Conservation (phyloP, 2,329 filamentous ascomycete genomes). For the Botrytis tulipae region DNA sequence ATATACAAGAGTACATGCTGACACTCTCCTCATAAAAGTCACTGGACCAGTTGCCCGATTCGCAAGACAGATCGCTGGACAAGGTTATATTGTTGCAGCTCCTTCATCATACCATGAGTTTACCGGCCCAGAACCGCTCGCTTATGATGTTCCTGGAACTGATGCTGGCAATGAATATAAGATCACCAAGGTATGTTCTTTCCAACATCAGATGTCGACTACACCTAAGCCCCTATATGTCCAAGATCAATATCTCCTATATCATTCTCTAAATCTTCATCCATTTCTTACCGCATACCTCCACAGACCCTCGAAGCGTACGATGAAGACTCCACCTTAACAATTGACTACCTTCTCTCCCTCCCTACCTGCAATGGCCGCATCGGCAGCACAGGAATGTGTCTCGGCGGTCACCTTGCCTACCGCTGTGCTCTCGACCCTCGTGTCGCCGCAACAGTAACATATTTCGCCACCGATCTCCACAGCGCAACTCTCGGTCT, state of each 20-base stretch:
- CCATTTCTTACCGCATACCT: not conserved
- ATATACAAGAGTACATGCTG: conserved; percentile 1
- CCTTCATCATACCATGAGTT: conserved; percentile 94
- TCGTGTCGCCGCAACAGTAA: conserved; percentile 72
- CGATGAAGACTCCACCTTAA: conserved; percentile 71
- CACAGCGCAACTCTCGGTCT: conserved; percentile 75
- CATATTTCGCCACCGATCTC: conserved; percentile 92
- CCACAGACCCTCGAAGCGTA: conserved; percentile 75
- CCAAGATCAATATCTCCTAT: not conserved
- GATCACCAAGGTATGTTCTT: conserved; percentile 62
- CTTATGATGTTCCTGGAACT: conserved; percentile 85
- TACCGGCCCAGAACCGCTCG: conserved; percentile 75
- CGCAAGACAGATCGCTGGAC: conserved; percentile 84
- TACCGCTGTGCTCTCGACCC: conserved; percentile 71
- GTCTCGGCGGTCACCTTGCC: conserved; percentile 84
- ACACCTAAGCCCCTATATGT: no score
- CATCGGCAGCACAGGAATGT: conserved; percentile 84
- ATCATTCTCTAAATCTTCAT: not conserved
- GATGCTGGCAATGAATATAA: conserved; percentile 87
- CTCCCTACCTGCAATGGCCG: conserved; percentile 77
- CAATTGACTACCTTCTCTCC: conserved; percentile 67
- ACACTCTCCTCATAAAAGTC: conserved; percentile 50
- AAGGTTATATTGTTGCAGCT: conserved; percentile 90
- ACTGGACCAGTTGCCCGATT: conserved; percentile 89
- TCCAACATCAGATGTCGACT: not conserved